Percentiles rank a stretch among this genome's conserved stretches.
Conservation (phyloP, 1,139 yeast genomes). For the Yamadazyma mexicana region DNA sequence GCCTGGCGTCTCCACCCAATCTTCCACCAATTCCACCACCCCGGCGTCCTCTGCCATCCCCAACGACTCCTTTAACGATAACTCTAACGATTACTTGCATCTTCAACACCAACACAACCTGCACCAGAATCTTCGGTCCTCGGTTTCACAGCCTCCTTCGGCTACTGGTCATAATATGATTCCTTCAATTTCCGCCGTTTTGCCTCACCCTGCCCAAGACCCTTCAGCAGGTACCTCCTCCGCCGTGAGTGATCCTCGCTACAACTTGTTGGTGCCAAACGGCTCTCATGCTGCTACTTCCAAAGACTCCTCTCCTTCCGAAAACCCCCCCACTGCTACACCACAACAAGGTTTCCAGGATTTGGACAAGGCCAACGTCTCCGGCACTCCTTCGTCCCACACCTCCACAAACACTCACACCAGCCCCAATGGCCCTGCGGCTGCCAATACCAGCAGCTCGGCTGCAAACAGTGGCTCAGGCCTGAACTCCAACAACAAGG, state of each 20-base stretch:
- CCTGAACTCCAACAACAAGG: constrained; percentile 5
- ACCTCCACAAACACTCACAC: constrained; percentile 1
- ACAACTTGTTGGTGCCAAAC: constrained; percentile 3
- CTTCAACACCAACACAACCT: not conserved
- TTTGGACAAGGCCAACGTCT: not conserved
- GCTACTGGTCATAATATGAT: not conserved
- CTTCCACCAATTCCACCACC: too few species aligned
- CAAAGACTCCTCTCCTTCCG: constrained; percentile 1
- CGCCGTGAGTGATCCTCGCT: not conserved
- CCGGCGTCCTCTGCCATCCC: too few species aligned
- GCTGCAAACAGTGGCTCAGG: not conserved
- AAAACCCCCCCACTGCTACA: not conserved
- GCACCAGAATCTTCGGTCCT: not conserved
- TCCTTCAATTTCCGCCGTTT: not conserved
- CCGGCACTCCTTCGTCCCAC: not conserved
- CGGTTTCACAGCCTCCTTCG: not conserved
- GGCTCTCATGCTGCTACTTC: not conserved
- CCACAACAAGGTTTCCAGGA: constrained; percentile 1
- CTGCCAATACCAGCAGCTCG: too few species aligned
- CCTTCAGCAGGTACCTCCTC: not conserved
- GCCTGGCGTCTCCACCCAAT: too few species aligned
- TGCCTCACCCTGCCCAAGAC: not conserved
- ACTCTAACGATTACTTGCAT: not conserved
- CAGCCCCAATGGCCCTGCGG: not conserved
- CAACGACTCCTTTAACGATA: not conserved